phyloP scores from a whole-genome alignment of 176 grass and related monocot species.

The Bolboschoenus planiculmis region DNA sequence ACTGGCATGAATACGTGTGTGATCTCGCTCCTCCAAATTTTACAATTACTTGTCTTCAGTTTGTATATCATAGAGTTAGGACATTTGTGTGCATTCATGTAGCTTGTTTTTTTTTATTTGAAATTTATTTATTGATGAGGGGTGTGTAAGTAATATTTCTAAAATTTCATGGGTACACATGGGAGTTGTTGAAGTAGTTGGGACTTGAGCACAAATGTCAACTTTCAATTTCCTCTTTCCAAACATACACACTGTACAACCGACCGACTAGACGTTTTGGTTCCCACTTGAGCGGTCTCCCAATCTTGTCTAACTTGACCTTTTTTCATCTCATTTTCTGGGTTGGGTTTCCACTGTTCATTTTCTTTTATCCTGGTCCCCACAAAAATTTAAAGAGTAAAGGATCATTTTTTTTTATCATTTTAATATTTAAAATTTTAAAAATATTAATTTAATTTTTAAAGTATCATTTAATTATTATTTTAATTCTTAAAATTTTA shows the following conservation, averaged over 20 bases:
- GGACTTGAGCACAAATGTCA: conserved; percentile 1
- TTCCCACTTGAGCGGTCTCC: conserved; percentile 17
- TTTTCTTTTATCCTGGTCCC: neutral
- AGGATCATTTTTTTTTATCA: no score
- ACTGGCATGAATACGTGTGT: neutral
- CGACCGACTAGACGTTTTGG: conserved; percentile 9
- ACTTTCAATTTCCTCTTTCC: neutral
- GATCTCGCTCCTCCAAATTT: neutral
- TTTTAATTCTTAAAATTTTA: no score
- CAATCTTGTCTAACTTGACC: neutral
- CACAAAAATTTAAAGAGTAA: neutral
- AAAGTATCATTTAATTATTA: no score
- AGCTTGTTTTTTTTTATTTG: neutral
- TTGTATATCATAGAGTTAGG: neutral
- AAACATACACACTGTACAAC: conserved; percentile 7
- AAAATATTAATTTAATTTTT: no score
- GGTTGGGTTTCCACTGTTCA: neutral
- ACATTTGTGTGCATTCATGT: neutral
- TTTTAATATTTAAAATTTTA: no score
- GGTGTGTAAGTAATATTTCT: neutral
- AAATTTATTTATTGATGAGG: neutral
- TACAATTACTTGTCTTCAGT: neutral
- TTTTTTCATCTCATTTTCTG: neutral
- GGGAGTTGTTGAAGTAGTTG: neutral
- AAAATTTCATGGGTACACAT: neutral